Percentiles rank a stretch among this genome's conserved stretches.
Evolutionary conservation across 208 protist genomes (phyloP).

Genomic region (Trypanosoma caninum): DNA sequence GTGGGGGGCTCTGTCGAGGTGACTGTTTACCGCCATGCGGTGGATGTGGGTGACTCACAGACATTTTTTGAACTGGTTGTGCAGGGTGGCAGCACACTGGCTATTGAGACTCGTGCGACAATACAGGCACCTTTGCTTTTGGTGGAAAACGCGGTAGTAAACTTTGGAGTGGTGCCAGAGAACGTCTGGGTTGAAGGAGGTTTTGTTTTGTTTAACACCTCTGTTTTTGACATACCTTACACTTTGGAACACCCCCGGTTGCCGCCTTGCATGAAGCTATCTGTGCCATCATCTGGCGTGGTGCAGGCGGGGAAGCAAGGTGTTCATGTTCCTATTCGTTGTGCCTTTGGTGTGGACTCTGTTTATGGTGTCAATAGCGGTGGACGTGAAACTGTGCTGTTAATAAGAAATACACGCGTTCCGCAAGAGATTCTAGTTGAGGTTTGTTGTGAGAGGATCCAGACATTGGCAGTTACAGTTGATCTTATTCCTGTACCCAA

Average conservation of each 20-base stretch:
- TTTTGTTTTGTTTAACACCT: conserved; percentile 72
- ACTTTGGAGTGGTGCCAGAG: conserved; percentile 72
- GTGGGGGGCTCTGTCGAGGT: conserved; percentile 79
- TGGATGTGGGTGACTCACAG: conserved; percentile 71
- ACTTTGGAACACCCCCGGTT: conserved; percentile 37
- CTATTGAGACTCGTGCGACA: conserved; percentile 80
- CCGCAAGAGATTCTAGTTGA: conserved; percentile 62
- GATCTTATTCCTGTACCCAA: conserved; percentile 39
- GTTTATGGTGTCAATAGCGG: too few species aligned
- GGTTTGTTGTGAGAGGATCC: conserved; percentile 59
- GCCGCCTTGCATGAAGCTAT: conserved; percentile 57
- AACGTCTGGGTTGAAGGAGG: conserved; percentile 55
- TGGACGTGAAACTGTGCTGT: conserved; percentile 30
- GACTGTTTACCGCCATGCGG: conserved; percentile 83
- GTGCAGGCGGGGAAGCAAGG: conserved; percentile 54
- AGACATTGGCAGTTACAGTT: conserved; percentile 53
- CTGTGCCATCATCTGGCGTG: conserved; percentile 35
- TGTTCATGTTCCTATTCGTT: conserved; percentile 49
- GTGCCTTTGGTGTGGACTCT: conserved; percentile 35
- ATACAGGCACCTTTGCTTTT: conserved; percentile 70
- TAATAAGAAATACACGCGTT: conserved; percentile 50
- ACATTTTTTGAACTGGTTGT: conserved; percentile 88
- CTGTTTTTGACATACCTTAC: conserved; percentile 78
- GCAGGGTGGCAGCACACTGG: conserved; percentile 60
- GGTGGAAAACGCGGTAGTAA: conserved; percentile 55